Conservation (phyloP, 192 early-diverging fungal species). For the Backusella sp. region DNA sequence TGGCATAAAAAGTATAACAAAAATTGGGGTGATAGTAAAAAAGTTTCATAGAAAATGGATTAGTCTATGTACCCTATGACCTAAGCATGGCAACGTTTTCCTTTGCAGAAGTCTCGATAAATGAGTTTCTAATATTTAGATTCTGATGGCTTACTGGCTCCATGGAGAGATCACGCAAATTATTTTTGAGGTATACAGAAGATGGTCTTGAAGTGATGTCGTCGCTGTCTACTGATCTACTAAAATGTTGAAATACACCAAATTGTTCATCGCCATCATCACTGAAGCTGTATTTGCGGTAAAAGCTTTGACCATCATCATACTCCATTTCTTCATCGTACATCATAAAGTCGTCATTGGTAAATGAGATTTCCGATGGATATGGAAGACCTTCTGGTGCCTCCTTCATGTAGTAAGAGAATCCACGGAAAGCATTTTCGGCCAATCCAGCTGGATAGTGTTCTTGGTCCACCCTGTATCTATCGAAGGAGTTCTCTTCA, state of each 20-base stretch:
- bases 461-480: neutral
- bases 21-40: neutral
- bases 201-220: neutral
- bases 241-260: neutral
- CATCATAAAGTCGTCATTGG: neutral
- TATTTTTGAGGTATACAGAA: slow-evolving; percentile 1
- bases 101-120: neutral
- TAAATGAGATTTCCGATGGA: slow-evolving; percentile 4
- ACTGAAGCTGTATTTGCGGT: neutral
- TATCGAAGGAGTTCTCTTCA: neutral
- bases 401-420: neutral
- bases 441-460: neutral
- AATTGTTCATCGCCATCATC: neutral
- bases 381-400: neutral
- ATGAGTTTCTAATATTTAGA: neutral
- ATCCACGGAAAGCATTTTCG: neutral
- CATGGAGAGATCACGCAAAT: neutral
- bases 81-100: neutral
- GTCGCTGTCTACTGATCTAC: neutral
- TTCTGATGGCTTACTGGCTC: neutral
- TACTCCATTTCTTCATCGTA: slow-evolving; percentile 5
- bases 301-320: neutral
- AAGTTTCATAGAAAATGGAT: neutral
- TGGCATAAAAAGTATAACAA: neutral
- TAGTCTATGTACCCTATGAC: neutral